Base-by-base conservation (phyloP, 768 basidiomycete genomes). In the Russula olivacea region DNA sequence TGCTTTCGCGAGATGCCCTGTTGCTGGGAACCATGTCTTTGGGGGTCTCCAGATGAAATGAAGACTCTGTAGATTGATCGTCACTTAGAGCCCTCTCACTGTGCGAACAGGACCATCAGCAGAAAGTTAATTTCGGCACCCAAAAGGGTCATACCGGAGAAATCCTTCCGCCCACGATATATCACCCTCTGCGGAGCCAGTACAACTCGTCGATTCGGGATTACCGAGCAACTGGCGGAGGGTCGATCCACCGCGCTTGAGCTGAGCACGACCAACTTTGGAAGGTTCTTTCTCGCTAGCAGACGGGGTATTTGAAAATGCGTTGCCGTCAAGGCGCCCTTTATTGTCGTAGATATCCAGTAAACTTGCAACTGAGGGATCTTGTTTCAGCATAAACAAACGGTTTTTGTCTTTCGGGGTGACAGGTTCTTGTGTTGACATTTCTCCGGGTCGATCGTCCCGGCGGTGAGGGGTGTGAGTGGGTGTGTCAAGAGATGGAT, bases 91-190 rank as follows among this genome's bases (percentile, higher is more conserved):
- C 79, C 23, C 76, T 78, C 71, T 82, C 82, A 12, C 82, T 84
- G 63, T 6, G 56, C 45, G 21, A 25, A 14, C 30, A 55, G 11
- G n/a, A 28, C 40, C 40, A 32, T 65, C 32, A 66, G 21, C 36
- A 2, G 23, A 48, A 15, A 34, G 23, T 5, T 34, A 19, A 47
- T 28, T 17, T 47, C 19, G 17, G 34, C 28, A 51, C 14, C 11
- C 23, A 21, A 21, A 30, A 23, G 12, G 7, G 8, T 23, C 61
- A 28, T 67, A 90, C 89, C 79, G 81, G 58, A 91, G 76, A 72
- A 82, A 85, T 48, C 81, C 80, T 74, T 92, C 89, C 14, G 89
- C 89, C 89, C 89, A 92, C 2, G 89, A 91, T 58, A 92, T 89
- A 67, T 91, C 89, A 8, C 88, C 84, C 71, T 89, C 87, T 8